These are phyloP conservation scores for Xylariaceae sp. DNA, from an alignment of 2,329 filamentous ascomycete genomes.

Conservation along the genomic window DNA sequence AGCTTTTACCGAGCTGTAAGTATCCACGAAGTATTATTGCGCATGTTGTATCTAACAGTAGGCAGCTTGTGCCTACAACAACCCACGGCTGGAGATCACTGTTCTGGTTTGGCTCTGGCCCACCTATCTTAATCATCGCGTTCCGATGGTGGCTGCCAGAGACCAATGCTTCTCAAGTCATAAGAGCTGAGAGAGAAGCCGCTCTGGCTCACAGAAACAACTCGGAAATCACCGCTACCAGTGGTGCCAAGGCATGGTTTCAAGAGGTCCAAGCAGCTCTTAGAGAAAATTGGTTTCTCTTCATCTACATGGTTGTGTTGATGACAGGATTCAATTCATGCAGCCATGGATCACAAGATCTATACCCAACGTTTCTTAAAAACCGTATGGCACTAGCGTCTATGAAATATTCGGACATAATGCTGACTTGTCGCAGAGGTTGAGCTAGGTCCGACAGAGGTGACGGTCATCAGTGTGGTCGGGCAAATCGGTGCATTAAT, in stretches of 20 bases:
- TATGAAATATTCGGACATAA: not conserved
- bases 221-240: not conserved
- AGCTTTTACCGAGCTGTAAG: constrained; percentile 30
- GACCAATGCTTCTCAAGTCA: constrained; percentile 28
- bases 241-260: constrained; percentile 21
- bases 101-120: constrained; percentile 28
- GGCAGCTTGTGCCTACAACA: constrained; percentile 27
- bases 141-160: constrained; percentile 30
- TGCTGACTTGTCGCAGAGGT: constrained; percentile 23
- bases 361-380: constrained; percentile 30
- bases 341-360: constrained; percentile 25
- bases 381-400: constrained; percentile 19
- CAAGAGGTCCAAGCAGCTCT: constrained; percentile 17
- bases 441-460: constrained; percentile 18
- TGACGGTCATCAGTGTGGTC: constrained; percentile 25
- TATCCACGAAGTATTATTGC: not conserved
- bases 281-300: constrained; percentile 26
- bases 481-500: constrained; percentile 23
- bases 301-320: constrained; percentile 27
- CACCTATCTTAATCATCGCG: constrained; percentile 27
- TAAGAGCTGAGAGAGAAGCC: constrained; percentile 23
- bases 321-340: constrained; percentile 28
- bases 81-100: constrained; percentile 25
- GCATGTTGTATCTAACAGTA: constrained; percentile 1
- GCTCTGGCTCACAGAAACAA: not conserved